Evolutionary conservation across 2,329 filamentous ascomycete species (phyloP).

Genomic region (Talaromyces sp.): DNA sequence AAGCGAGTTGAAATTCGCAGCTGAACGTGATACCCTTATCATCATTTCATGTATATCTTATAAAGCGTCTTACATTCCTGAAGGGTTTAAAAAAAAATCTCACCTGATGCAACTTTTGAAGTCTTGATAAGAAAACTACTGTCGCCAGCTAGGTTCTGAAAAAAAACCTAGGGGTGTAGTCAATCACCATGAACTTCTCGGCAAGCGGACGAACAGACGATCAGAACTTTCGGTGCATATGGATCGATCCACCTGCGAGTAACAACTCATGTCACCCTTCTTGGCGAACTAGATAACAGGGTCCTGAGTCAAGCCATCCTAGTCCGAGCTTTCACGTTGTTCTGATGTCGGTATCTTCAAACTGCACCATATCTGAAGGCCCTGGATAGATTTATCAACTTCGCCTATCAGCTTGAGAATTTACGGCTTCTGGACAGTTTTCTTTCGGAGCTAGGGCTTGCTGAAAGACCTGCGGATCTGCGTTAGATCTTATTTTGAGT

Average conservation of each 20-base stretch:
- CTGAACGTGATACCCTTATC: conserved; percentile 21
- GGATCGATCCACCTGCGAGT: neutral
- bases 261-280: neutral
- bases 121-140: neutral
- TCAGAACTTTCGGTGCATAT: neutral
- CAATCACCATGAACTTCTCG: neutral
- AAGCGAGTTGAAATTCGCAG: conserved; percentile 44
- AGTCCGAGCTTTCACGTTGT: neutral
- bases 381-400: too few relatives aligned
- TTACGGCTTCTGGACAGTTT: too few relatives aligned
- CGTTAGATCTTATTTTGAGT: too few relatives aligned
- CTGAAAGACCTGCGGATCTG: too few relatives aligned
- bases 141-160: neutral
- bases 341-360: too few relatives aligned
- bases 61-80: neutral
- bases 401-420: too few relatives aligned
- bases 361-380: too few relatives aligned
- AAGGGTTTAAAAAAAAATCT: neutral
- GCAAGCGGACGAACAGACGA: neutral
- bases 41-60: neutral
- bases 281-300: neutral
- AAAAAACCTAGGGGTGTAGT: neutral
- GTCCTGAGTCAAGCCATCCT: neutral
- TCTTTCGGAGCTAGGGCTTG: too few relatives aligned
- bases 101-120: neutral